Base-by-base conservation (phyloP, 2,329 filamentous ascomycete genomes). In the Bipolaris gigantea region DNA sequence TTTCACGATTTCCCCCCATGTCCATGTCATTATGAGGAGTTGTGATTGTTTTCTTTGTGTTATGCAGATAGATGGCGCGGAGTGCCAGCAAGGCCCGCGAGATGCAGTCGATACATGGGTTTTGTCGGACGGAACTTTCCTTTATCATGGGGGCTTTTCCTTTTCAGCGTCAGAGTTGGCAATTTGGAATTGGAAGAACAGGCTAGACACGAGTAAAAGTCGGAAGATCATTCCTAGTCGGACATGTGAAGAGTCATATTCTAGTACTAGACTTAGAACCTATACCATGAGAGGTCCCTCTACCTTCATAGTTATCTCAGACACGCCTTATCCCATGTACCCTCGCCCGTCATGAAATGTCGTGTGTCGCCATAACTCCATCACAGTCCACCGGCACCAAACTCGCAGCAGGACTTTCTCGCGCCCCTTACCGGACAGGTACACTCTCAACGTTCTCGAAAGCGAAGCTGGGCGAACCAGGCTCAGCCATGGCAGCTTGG, bases 391-490 rank as follows among this genome's bases (percentile, higher is more conserved):
- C 40, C 27, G 8, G 19, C 5, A 18, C 16, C 6, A 18, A 34
- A 15, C 18, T 27, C 16, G 7, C 27, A 33, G n/a, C 21, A 15
- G n/a, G 10, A 3, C 16, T 47, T 19, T 41, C 16, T 48, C 53
- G 52, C 32, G 33, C 33, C 32, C 19, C 27, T 25, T 60, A 70
- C 40, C 69, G 43, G 18, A 71, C 57, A 47, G 64, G 45, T 39
- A 72, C 19, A 15, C 41, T 49, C 62, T 73, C 69, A 2, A 94
- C 82, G 73, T 96, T 96, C 77, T 90, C 88, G 77, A 97, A 96
- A 66, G 85, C 80, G 76, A 95, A 96, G 38, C 85, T 89, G 47
- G 92, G 92, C 61, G 83, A 80, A 1, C 92, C 92, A 13, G 93
- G 93, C 53, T 94, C 85, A 5, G 93, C 91, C 62, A 81, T 81